A percentile compares a stretch with the other conserved stretches of the same genome.
phyloP scores from a whole-genome alignment of 495 filamentous ascomycete species.

The Xylona heveae region DNA sequence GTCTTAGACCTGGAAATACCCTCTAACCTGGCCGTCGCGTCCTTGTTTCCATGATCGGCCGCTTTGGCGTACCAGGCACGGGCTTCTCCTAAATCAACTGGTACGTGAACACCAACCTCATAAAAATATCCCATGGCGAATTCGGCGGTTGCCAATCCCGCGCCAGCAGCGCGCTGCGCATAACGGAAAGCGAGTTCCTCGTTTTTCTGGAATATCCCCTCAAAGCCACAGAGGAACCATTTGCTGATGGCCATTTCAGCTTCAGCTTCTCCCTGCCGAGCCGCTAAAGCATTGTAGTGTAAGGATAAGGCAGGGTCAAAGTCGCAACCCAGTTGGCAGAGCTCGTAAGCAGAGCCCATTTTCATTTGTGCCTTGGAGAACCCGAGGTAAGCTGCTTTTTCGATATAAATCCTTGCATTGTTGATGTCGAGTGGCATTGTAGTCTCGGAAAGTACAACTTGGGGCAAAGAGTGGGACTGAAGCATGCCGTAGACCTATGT shows the following conservation, averaged over 20 bases:
- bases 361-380: constrained; percentile 96
- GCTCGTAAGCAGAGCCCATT: constrained; percentile 90
- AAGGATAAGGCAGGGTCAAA: constrained; percentile 83
- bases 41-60: constrained; percentile 77
- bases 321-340: constrained; percentile 82
- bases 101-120: constrained; percentile 82
- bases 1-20: constrained; percentile 71
- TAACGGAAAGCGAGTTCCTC: constrained; percentile 84
- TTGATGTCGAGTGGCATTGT: constrained; percentile 54
- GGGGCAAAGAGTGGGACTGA: constrained; percentile 68
- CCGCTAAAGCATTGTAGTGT: constrained; percentile 88
- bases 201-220: constrained; percentile 81
- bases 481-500: constrained; percentile 86
- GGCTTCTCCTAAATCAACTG: constrained; percentile 62
- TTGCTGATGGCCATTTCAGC: constrained; percentile 95
- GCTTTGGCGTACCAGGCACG: constrained; percentile 81
- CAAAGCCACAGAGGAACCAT: constrained; percentile 93
- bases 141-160: constrained; percentile 71
- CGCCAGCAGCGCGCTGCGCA: constrained; percentile 62
- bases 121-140: constrained; percentile 97
- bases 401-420: constrained; percentile 67
- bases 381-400: constrained; percentile 89
- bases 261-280: constrained; percentile 72
- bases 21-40: constrained; percentile 63
- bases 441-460: constrained; percentile 58